Conservation (phyloP, 441 rosid species). For the Aleurites moluccanus region DNA sequence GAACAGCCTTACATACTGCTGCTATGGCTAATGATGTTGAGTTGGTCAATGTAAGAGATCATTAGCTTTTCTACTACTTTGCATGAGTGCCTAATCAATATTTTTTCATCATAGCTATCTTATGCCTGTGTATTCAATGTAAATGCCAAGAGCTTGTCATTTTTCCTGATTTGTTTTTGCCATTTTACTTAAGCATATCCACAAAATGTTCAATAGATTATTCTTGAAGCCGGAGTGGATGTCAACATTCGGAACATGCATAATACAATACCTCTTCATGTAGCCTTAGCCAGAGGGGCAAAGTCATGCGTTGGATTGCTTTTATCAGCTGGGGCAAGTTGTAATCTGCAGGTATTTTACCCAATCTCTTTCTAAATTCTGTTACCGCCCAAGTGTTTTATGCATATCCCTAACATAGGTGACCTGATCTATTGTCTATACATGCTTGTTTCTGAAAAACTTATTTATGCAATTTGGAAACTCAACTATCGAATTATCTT, state of each 20-base stretch:
- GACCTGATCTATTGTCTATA: neutral
- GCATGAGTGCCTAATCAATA: constrained; percentile 18
- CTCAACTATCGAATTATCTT: constrained; percentile 13
- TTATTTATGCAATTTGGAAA: constrained; percentile 10
- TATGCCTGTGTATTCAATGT: neutral
- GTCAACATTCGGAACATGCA: constrained; percentile 86
- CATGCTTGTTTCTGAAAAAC: neutral
- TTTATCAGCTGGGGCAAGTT: constrained; percentile 84
- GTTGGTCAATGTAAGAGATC: constrained; percentile 71
- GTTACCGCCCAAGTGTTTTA: constrained; percentile 6
- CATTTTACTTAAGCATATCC: neutral
- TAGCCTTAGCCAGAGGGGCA: constrained; percentile 96
- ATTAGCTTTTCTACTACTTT: constrained; percentile 18
- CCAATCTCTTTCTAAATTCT: neutral
- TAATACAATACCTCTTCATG: constrained; percentile 91
- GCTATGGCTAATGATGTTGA: constrained; percentile 94
- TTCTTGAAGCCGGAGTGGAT: constrained; percentile 97
- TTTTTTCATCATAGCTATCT: constrained; percentile 6
- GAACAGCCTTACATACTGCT: constrained; percentile 95
- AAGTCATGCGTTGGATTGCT: constrained; percentile 88
- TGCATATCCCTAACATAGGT: constrained; percentile 8
- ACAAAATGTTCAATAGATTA: constrained; percentile 53
- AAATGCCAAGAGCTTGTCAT: neutral
- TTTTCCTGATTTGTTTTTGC: neutral
- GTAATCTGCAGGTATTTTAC: constrained; percentile 80